Base-by-base conservation (phyloP, 805 yeast genomes). In the Spathaspora sp. region DNA sequence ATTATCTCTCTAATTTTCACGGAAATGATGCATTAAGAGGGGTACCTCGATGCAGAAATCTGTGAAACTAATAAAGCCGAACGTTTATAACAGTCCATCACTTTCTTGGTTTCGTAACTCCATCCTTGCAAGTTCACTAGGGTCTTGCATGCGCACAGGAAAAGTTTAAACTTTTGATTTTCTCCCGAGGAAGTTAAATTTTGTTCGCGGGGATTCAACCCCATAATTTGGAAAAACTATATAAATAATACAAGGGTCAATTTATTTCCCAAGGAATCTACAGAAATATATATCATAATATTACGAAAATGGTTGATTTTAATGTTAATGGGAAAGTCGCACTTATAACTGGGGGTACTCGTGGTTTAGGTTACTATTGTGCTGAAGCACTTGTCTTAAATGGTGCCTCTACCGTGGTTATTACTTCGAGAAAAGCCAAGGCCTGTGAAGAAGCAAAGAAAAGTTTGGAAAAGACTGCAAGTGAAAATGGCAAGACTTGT, bases 301-400 rank as follows among this genome's bases (percentile, higher is more conserved):
- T 3, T 18, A 17, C 14, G n/a, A 49, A 17, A 10, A 74, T 73
- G 78, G 77, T 73, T 28, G 77, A 73, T 53, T 68, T 66, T 47
- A 73, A 73, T 57, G 82, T 82, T 39, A 68, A 81, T 53, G 88
- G 86, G 14, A 85, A 84, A 66, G 75, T 78, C 9, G 89, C 86
- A 0, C 80, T 81, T 5, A 75, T 86, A 54, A 86, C 92, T 6
- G 92, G 91, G 3, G 90, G 91, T 28, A 81, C 89, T 23, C 73
- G 92, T 58, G 93, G 93, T 0, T 79, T 86, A 46, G 93, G 93
- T 0, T 77, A 82, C 43, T 68, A 81, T 61, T 81, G 86, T 66
- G 88, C 89, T 16, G 88, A 83, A 61, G 82, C 81, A 1, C 73
- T 84, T 42, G 77, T 85, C 5, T 64, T 70, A 45, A 80, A 82